Base-by-base conservation (phyloP, 208 protist species). In the Wallacemonas collosoma region DNA sequence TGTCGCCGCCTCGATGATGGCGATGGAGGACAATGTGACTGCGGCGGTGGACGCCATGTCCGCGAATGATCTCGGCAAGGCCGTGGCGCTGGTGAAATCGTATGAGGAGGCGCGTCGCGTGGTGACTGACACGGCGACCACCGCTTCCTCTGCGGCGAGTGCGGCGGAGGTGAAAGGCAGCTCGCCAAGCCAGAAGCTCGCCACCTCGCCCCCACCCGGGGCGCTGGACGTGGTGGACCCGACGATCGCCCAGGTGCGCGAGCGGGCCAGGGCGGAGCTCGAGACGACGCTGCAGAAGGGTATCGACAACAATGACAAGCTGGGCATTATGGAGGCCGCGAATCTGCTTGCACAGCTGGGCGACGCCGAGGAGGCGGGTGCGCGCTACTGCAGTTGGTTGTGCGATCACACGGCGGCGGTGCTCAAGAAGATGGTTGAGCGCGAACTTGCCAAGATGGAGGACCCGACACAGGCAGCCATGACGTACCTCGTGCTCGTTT, bases 401-500 rank as follows among this genome's bases (percentile, higher is more conserved):
- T 87, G 85, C 58, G 79, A 89, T 35, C 79, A 91, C 69, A 94
- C 87, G 3, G 83, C 91, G 47, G 67, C 61, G 60, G 61, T 79
- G 2, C 64, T 94, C 26, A 79, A 86, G 53, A 84, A 81, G 60
- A 80, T 91, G 39, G 90, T 96, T 14, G 79, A 87, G 26, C 56
- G 71, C 5, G 88, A 96, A 71, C 84, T 96, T 66, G 61, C 73
- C 12, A 91, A 91, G 71, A 94, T 93, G 84, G 82, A 86, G 41
- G 80, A 87, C 67, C 86, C 90, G 1, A 72, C 73, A 12, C 78
- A 78, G 68, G 81, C 80, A 17, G 86, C 81, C 48, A 82, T 89
- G 81, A 92, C 79, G 50, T 89, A 96, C 73, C 76, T 96, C 35
- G 83, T 81, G 9, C 71, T 96, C 26, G 88, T 94, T 36, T 96